Percentiles rank a stretch among this genome's conserved stretches.
phyloP scores from a whole-genome alignment of 192 early-diverging fungal genomes.

The Haplosporangium gracile region DNA sequence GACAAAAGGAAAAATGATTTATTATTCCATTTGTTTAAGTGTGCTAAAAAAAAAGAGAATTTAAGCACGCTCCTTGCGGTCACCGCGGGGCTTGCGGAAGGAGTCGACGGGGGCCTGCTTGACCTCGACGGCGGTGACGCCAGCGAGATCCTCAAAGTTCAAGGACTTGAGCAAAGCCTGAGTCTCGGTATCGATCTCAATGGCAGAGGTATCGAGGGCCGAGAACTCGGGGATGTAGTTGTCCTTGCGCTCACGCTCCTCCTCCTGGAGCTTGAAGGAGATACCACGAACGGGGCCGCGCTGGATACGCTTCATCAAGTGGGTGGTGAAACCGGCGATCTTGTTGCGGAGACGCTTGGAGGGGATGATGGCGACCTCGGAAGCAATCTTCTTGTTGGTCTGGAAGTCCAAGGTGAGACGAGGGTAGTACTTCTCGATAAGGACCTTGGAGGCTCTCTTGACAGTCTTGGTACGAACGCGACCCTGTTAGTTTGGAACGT shows the following conservation, averaged over 20 bases:
- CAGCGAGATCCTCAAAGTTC: constrained; percentile 94
- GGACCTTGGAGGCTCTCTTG: constrained; percentile 99
- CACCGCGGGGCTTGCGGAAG: constrained; percentile 42
- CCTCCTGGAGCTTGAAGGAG: constrained; percentile 99
- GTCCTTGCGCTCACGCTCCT: constrained; percentile 99
- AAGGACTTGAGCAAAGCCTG: constrained; percentile 96
- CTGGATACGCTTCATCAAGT: constrained; percentile 99
- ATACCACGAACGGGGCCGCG: constrained; percentile 99
- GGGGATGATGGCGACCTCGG: constrained; percentile 98
- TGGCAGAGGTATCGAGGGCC: constrained; percentile 89
- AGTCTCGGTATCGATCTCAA: constrained; percentile 97
- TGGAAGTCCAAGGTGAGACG: constrained; percentile 99
- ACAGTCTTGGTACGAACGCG: constrained; percentile 99
- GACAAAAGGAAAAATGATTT: constrained; percentile 5
- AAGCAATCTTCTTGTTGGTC: constrained; percentile 99
- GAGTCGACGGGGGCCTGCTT: constrained; percentile 44
- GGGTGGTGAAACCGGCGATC: constrained; percentile 99
- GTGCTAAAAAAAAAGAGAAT: constrained; percentile 7
- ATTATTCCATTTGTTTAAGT: constrained; percentile 12
- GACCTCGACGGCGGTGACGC: constrained; percentile 77
- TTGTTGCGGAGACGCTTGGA: constrained; percentile 99
- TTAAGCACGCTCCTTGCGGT: constrained; percentile 51
- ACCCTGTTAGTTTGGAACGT: constrained; percentile 67
- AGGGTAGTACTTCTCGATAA: constrained; percentile 99
- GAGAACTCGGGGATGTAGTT: constrained; percentile 99